Percentiles rank a stretch among this genome's conserved stretches.
Evolutionary conservation across 441 rosid genomes (phyloP).

Genomic region (Capsella rubella): DNA sequence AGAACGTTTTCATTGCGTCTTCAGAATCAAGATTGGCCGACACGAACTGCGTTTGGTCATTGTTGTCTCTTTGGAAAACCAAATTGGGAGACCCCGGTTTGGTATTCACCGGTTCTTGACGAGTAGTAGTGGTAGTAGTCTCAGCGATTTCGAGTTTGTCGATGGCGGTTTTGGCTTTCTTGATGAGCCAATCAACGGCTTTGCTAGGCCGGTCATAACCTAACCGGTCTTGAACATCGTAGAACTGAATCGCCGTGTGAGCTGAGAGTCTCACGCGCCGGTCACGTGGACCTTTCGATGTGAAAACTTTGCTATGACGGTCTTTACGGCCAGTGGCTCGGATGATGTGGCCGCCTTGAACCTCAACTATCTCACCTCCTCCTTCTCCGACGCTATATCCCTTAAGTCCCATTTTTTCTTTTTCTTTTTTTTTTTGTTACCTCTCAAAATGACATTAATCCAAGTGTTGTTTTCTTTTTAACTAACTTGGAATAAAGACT

Average conservation of each 20-base stretch:
- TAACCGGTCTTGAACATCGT: conserved; percentile 72
- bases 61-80: conserved; percentile 42
- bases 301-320: conserved; percentile 69
- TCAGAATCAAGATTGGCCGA: conserved; percentile 43
- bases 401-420: conserved; percentile 53
- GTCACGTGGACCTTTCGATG: conserved; percentile 67
- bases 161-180: conserved; percentile 62
- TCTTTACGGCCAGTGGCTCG: conserved; percentile 68
- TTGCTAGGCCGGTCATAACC: conserved; percentile 72
- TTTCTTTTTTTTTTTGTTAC: conserved; percentile 42
- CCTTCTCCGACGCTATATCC: conserved; percentile 38
- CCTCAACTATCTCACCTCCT: conserved; percentile 66
- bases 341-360: conserved; percentile 66
- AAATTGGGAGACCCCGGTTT: conserved; percentile 50
- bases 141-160: conserved; percentile 53
- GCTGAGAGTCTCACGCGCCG: conserved; percentile 68
- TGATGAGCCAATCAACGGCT: conserved; percentile 72
- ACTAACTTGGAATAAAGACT: conserved; percentile 45
- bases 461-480: conserved; percentile 15
- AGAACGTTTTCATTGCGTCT: conserved; percentile 54
- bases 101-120: conserved; percentile 44
- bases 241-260: conserved; percentile 70
- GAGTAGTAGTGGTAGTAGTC: conserved; percentile 14
- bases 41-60: conserved; percentile 45
- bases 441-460: conserved; percentile 31